A percentile compares a stretch with the other conserved stretches of the same genome.
phyloP scores from a whole-genome alignment of 441 rosid species.

The Rhodomyrtus psidioides region DNA sequence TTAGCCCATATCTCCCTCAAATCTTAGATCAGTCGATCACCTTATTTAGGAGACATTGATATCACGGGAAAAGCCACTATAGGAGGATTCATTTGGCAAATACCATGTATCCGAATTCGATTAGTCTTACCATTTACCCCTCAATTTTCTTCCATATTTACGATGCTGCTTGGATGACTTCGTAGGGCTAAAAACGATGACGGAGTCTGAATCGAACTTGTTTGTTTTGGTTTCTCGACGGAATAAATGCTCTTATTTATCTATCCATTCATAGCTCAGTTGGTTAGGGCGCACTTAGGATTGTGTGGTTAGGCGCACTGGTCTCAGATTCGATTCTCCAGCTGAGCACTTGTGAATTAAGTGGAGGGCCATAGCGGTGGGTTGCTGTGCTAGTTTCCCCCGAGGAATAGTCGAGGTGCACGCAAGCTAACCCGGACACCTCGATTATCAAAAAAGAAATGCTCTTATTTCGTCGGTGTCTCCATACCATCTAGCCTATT shows the following conservation, averaged over 20 bases:
- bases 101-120: not conserved
- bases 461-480: not conserved
- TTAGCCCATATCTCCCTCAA: not conserved
- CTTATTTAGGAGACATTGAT: not conserved
- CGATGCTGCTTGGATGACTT: not conserved
- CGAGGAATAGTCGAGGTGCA: too few relatives aligned
- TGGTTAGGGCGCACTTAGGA: too few relatives aligned
- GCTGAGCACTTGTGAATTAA: too few relatives aligned
- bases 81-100: not conserved
- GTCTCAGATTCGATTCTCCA: too few relatives aligned
- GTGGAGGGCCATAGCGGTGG: too few relatives aligned
- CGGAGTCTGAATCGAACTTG: not conserved
- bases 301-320: too few relatives aligned
- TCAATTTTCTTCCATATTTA: not conserved
- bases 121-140: not conserved
- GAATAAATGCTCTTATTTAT: not conserved
- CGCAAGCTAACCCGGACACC: too few relatives aligned
- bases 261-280: too few relatives aligned
- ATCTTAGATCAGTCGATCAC: not conserved
- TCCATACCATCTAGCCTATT: not conserved
- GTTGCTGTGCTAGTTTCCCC: too few relatives aligned
- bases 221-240: not conserved
- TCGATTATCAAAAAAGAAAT: too few relatives aligned
- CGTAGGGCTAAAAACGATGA: not conserved
- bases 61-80: not conserved